These are phyloP conservation scores for Ophiostoma ips DNA, from an alignment of 2,329 filamentous ascomycete species.

Conservation along the genomic window DNA sequence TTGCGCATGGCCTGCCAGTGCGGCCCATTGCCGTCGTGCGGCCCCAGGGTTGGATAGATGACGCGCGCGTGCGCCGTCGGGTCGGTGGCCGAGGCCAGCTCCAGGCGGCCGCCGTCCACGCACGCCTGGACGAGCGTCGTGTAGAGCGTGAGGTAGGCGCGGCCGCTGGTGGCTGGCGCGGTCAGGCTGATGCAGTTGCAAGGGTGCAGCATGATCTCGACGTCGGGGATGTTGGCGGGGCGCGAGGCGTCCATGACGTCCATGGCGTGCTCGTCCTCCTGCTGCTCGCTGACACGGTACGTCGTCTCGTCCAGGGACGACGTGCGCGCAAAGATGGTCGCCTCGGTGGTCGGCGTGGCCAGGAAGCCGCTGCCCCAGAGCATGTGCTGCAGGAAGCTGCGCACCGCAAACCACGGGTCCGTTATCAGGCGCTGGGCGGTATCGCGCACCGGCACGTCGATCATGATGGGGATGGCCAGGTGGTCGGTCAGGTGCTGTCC, in stretches of 20 bases:
- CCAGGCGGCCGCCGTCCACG: slow-evolving; percentile 20
- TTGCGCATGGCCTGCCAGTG: slow-evolving; percentile 18
- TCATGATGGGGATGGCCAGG: slow-evolving; percentile 16
- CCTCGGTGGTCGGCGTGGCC: slow-evolving; percentile 11
- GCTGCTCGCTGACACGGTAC: slow-evolving; percentile 16
- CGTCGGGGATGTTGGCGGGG: slow-evolving; percentile 18
- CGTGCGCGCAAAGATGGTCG: slow-evolving; percentile 17
- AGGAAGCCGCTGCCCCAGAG: slow-evolving; percentile 19
- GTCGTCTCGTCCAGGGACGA: slow-evolving; percentile 18
- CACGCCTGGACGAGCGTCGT: slow-evolving; percentile 19
- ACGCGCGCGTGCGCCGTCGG: slow-evolving; percentile 21
- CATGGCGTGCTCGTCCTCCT: not conserved
- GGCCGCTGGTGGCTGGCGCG: slow-evolving; percentile 13
- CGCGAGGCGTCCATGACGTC: slow-evolving; percentile 14
- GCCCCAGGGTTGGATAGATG: slow-evolving; percentile 19
- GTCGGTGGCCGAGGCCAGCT: slow-evolving; percentile 21
- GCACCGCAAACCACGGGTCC: slow-evolving; percentile 14
- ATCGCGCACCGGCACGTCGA: slow-evolving; percentile 17
- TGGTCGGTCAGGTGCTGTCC: slow-evolving; percentile 20
- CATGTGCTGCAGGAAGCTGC: slow-evolving; percentile 19
- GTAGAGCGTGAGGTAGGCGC: slow-evolving; percentile 16
- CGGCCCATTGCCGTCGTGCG: slow-evolving; percentile 12
- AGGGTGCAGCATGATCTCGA: slow-evolving; percentile 23
- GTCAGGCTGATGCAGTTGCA: slow-evolving; percentile 25
- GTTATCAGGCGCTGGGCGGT: slow-evolving; percentile 15